Conservation (phyloP, 805 yeast species). For the Metschnikowia vanudenii region DNA sequence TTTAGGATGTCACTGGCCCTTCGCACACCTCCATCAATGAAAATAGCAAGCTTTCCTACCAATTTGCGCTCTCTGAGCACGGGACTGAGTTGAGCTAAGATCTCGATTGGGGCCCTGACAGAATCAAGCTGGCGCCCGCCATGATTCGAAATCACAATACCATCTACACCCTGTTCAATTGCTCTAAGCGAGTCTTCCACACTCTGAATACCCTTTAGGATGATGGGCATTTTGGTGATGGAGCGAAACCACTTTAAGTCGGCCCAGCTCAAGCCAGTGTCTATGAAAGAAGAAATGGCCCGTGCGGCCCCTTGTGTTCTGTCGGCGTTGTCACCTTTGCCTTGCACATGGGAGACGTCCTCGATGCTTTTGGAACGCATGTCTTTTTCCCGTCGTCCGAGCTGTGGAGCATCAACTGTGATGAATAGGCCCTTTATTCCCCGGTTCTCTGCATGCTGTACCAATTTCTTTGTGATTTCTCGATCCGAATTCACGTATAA, state of each 20-base stretch:
- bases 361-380: conserved; percentile 51
- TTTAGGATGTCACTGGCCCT: conserved; percentile 77
- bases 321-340: conserved; percentile 53
- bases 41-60: conserved; percentile 56
- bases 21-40: conserved; percentile 74
- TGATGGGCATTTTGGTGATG: conserved; percentile 43
- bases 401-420: conserved; percentile 55
- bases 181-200: conserved; percentile 65
- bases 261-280: conserved; percentile 38
- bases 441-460: conserved; percentile 38
- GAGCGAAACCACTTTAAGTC: conserved; percentile 41
- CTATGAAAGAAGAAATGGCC: conserved; percentile 78
- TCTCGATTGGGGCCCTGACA: conserved; percentile 59
- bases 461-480: conserved; percentile 26
- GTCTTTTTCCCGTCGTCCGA: conserved; percentile 84
- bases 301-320: conserved; percentile 76
- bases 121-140: conserved; percentile 74
- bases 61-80: conserved; percentile 41
- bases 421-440: conserved; percentile 49
- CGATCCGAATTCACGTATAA: conserved; percentile 46
- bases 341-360: conserved; percentile 26
- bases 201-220: conserved; percentile 68
- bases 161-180: conserved; percentile 56
- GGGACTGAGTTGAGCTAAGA: conserved; percentile 54
- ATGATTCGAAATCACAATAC: conserved; percentile 68